Percentiles rank a stretch among this genome's conserved stretches.
These are phyloP conservation scores for Globisporangium nunn DNA, from an alignment of 352 stramenopile species.

Conservation along the genomic window DNA sequence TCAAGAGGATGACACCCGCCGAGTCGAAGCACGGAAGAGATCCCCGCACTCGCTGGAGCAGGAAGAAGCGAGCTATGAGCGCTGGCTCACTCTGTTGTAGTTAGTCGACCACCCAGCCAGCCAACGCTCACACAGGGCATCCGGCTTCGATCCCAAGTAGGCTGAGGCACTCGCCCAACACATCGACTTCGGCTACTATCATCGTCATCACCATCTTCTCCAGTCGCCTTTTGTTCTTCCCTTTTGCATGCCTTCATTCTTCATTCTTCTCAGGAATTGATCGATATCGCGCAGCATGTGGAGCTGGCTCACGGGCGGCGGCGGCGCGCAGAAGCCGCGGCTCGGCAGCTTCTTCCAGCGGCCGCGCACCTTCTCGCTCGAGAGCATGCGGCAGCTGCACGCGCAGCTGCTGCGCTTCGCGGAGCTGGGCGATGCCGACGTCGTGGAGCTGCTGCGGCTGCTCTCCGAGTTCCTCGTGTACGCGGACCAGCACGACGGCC, in stretches of 20 bases:
- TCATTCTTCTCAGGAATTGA: too few species aligned
- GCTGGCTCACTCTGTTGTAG: neutral
- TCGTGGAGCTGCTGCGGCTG: slow-evolving; percentile 79
- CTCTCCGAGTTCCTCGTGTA: slow-evolving; percentile 86
- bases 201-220: too few species aligned
- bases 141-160: too few species aligned
- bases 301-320: slow-evolving; percentile 31
- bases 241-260: too few species aligned
- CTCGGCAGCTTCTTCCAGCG: slow-evolving; percentile 15
- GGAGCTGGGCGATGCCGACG: slow-evolving; percentile 54
- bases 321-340: slow-evolving; percentile 5
- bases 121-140: too few species aligned
- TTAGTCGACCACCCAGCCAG: too few species aligned
- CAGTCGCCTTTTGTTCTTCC: too few species aligned
- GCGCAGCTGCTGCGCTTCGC: slow-evolving; percentile 49
- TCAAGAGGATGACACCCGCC: neutral
- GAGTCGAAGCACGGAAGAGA: neutral
- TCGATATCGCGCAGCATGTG: slow-evolving; percentile 18
- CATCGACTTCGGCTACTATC: too few species aligned
- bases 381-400: slow-evolving; percentile 73
- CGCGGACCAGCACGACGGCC: slow-evolving; percentile 61
- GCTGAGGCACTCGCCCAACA: too few species aligned
- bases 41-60: neutral
- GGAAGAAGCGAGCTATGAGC: slow-evolving; percentile 2
- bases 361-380: slow-evolving; percentile 51